Evolutionary conservation across 208 protist species (phyloP).

Genomic region (Leishmania aethiopica): DNA sequence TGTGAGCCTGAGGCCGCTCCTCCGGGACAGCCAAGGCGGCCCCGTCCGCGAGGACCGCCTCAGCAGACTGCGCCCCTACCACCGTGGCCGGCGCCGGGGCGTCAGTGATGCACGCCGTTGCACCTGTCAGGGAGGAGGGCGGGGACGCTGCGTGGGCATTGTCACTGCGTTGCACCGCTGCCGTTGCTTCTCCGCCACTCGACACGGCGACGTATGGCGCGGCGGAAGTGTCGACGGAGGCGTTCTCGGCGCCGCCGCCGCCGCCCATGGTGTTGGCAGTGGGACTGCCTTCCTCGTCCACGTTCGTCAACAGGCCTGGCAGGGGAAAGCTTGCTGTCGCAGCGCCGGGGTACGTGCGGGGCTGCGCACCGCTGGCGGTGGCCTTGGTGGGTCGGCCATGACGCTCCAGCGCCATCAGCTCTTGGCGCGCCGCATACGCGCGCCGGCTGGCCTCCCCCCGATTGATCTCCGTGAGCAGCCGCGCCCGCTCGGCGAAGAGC

Average conservation of each 20-base stretch:
- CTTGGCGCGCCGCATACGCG: slow-evolving; percentile 63
- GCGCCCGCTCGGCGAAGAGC: slow-evolving; percentile 71
- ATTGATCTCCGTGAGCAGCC: slow-evolving; percentile 56
- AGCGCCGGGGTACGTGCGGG: slow-evolving; percentile 15
- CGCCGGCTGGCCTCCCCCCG: slow-evolving; percentile 55
- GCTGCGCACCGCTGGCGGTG: neutral
- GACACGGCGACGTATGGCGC: neutral
- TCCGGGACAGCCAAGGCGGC: neutral
- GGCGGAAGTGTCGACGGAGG: neutral
- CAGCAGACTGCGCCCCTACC: neutral
- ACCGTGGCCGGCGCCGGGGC: neutral
- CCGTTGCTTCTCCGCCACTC: neutral
- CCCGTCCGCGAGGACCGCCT: neutral
- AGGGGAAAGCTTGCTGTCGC: neutral
- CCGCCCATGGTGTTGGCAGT: neutral
- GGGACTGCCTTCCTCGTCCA: neutral
- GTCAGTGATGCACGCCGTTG: neutral
- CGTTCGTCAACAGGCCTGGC: neutral
- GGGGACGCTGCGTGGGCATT: neutral
- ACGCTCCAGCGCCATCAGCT: slow-evolving; percentile 77
- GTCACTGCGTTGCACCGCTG: neutral
- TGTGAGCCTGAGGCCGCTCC: slow-evolving; percentile 19
- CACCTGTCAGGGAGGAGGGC: neutral
- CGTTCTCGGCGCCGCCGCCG: neutral
- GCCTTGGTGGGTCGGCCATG: slow-evolving; percentile 8